phyloP scores from a whole-genome alignment of 352 stramenopile genomes.

The Globisporangium apiculatum region DNA sequence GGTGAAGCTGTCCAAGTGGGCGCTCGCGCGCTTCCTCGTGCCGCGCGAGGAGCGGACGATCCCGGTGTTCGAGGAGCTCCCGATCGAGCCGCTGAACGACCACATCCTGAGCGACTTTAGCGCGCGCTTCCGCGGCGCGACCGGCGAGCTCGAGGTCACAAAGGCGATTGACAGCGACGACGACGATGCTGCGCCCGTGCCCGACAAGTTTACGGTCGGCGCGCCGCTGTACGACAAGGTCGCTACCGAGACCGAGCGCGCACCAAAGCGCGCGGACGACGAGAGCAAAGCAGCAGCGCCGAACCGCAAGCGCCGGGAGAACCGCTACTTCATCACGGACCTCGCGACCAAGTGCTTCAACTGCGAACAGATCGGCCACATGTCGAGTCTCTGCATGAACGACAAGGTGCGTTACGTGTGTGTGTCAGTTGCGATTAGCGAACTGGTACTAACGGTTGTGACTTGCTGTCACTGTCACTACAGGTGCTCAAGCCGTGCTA shows the following conservation, averaged over 20 bases:
- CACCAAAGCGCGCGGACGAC: conserved; percentile 15
- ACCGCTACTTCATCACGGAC: conserved; percentile 77
- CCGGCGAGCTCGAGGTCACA: conserved; percentile 41
- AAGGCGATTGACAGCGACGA: conserved; percentile 25
- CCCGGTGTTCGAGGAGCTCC: conserved; percentile 46
- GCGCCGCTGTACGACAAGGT: conserved; percentile 35
- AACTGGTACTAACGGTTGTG: not conserved
- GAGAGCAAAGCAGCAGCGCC: conserved; percentile 10
- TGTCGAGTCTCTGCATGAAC: conserved; percentile 72
- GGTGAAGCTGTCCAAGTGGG: conserved; percentile 67
- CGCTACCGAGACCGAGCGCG: conserved; percentile 10
- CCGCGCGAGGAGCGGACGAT: conserved; percentile 44
- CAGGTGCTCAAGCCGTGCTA: conserved; percentile 66
- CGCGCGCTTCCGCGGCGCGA: conserved; percentile 48
- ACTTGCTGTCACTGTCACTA: not conserved
- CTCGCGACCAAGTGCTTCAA: conserved; percentile 83
- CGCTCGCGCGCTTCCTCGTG: conserved; percentile 58
- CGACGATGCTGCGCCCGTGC: conserved; percentile 15
- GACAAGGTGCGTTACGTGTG: conserved; percentile 22
- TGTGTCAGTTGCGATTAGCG: not conserved
- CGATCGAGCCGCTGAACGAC: conserved; percentile 76
- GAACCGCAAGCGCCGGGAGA: conserved; percentile 53
- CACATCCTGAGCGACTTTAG: conserved; percentile 81
- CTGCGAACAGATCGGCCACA: conserved; percentile 73
- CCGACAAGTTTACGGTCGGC: conserved; percentile 37